These are phyloP conservation scores for Euphorbia corollata DNA, from an alignment of 441 rosid species.

Conservation along the genomic window DNA sequence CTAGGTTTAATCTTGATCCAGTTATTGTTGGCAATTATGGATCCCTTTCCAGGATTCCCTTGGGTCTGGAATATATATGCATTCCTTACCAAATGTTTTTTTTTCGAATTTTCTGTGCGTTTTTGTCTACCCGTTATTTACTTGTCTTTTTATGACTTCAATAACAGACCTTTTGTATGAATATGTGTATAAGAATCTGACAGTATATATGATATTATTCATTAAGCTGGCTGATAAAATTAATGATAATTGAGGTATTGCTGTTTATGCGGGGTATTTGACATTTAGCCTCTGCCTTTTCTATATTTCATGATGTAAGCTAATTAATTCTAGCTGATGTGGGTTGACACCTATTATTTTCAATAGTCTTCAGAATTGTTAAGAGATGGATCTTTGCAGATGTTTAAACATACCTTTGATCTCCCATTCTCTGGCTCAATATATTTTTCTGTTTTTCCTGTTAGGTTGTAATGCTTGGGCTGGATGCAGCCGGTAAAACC, in stretches of 20 bases:
- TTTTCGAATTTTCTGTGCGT: neutral
- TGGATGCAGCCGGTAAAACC: slow-evolving; percentile 96
- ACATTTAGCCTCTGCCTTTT: neutral
- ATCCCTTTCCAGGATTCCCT: neutral
- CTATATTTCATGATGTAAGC: neutral
- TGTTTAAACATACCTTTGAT: neutral
- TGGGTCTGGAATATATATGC: neutral
- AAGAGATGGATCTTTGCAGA: neutral
- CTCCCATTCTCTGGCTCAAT: slow-evolving; percentile 5
- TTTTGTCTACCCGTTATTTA: neutral
- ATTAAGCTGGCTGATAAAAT: neutral
- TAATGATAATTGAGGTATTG: neutral
- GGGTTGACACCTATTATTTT: neutral
- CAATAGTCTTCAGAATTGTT: neutral
- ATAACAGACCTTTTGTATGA: neutral
- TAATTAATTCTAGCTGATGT: neutral
- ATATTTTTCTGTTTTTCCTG: slow-evolving; percentile 19
- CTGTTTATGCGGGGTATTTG: neutral
- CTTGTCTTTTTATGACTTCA: neutral
- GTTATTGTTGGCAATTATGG: neutral
- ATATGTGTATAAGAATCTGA: neutral
- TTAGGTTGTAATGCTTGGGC: slow-evolving; percentile 96
- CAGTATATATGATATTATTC: neutral
- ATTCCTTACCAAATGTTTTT: neutral
- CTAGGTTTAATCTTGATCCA: neutral